Base-by-base conservation (phyloP, 2,329 filamentous ascomycete species). In the Colletotrichum sp. region DNA sequence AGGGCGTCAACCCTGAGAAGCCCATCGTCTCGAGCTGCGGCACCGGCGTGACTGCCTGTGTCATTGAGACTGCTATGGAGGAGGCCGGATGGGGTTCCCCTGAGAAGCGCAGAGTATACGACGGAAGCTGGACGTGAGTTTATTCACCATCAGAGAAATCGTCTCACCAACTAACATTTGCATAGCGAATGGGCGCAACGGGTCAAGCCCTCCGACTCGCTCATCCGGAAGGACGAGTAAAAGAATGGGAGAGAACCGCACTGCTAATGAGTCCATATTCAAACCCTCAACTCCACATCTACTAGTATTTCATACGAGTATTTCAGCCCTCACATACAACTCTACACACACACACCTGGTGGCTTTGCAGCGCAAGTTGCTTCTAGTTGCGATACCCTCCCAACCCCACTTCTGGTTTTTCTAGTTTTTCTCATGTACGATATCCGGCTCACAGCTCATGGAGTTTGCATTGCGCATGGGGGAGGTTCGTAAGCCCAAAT, bases 101-200 rank as follows among this genome's bases (percentile, higher is more conserved):
- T 0, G 90, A 93, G 76, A 91, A 91, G 71, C 91, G 95, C 79
- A 93, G 91, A 82, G 89, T 99, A 26, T 99, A 99, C 81, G 97
- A 99, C 84, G 97, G 97, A 64, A 98, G 96, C 85, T 99, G 97
- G 97, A 99, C 97, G 91, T 98, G 89, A 92, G 95, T 93, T 52
- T 55, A 13, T 59, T 59, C 26, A 21, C 16, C 13, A 12, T 7
- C 12, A 1, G 39, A 18, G 14, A n/a, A 3, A 10, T 34, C 34
- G 14, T 39, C 28, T 43, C 16, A 63, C 61, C 57, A 65, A 68
- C 68, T 68, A 68, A 67, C 57, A 57, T n/a, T n/a, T n/a, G n/a
- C n/a, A n/a, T n/a, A 93, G 91, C 28, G 91, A 93, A 85, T 94
- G 92, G 92, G 93, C 92, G 48, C 92, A 94, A 81, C 87, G 92